Evolutionary conservation across 78 protist genomes (phyloP), one percentile per base, ranked within the genome.

Genomic region (Diacronema lutheri): DNA sequence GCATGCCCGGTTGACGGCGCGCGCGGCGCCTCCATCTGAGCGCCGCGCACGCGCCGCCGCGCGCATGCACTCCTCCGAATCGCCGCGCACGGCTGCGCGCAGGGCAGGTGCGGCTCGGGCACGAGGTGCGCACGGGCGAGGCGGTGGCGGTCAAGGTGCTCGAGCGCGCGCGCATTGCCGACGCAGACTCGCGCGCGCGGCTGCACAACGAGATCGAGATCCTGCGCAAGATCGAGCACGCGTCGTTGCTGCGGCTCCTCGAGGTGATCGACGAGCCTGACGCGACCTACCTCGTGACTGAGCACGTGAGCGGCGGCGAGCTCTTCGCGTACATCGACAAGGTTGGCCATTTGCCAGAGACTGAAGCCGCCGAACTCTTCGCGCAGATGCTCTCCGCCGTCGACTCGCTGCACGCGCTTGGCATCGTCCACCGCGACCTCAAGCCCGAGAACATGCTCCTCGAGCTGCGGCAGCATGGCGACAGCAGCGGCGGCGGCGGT

Each of bases 281-380:
- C 1, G 94, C 91, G 80, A 98, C 96, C 40, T 98, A 93, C 83
- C 87, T 98, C 96, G 85, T 97, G 23, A 95, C 95, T 93, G 98
- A 96, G 78, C 92, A 90, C 74, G 97, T 96, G 3, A 50, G 92
- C 12, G 98, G 99, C 31, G 99, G 99, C 0, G 99, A 98, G 69
- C 88, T 98, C 41, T 98, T 95, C 71, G 96, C 93, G 19, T 95
- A 96, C 89, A 98, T 98, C 26, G 96, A 94, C 19, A 80, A 90
- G 61, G 73, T 92, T 26, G 98, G 97, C 29, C 50, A 56, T 21
- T 35, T 71, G 33, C 55, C 9, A 19, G 79, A 71, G 33, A 23
- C 35, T 13, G 79, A 71, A 19, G 79, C 79, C 7, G 38, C 37
- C 14, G 1, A 21, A 37, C 79, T 71, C 33, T 71, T 71, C 35